A percentile compares a stretch with the other conserved stretches of the same genome.
phyloP scores from a whole-genome alignment of 2,329 filamentous ascomycete genomes.

The Xylaria sp. region DNA sequence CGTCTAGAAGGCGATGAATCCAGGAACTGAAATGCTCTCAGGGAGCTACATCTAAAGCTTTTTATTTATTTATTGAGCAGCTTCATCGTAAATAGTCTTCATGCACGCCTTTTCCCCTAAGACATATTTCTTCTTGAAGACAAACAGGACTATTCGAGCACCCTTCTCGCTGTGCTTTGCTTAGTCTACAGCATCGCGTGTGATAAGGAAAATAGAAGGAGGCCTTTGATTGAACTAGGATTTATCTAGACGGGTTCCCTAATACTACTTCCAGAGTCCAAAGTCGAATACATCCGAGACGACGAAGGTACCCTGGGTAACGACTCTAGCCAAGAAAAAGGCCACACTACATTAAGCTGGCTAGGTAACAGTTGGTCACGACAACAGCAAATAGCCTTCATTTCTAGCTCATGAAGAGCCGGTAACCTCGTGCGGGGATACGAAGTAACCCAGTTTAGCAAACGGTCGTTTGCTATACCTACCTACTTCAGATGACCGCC shows the following conservation, averaged over 20 bases:
- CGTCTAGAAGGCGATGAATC: neutral
- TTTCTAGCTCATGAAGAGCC: neutral
- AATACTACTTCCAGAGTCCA: neutral
- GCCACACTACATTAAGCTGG: neutral
- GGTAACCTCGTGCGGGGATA: neutral
- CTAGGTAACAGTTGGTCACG: neutral
- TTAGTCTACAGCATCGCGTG: neutral
- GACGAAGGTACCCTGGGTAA: neutral
- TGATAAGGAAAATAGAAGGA: neutral
- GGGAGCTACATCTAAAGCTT: neutral
- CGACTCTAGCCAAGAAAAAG: neutral
- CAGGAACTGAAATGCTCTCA: neutral
- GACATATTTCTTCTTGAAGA: neutral
- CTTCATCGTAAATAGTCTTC: neutral
- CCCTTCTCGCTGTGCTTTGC: neutral
- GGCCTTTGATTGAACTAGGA: neutral
- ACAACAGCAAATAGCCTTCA: neutral
- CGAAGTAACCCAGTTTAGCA: neutral
- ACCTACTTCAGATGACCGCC: neutral
- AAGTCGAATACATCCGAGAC: neutral
- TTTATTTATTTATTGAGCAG: neutral
- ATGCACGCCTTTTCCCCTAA: neutral
- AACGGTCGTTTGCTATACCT: neutral
- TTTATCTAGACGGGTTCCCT: neutral
- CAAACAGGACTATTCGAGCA: neutral